These are phyloP conservation scores for Plectosphaerella plurivora DNA, from an alignment of 2,329 filamentous ascomycete species.

Conservation along the genomic window DNA sequence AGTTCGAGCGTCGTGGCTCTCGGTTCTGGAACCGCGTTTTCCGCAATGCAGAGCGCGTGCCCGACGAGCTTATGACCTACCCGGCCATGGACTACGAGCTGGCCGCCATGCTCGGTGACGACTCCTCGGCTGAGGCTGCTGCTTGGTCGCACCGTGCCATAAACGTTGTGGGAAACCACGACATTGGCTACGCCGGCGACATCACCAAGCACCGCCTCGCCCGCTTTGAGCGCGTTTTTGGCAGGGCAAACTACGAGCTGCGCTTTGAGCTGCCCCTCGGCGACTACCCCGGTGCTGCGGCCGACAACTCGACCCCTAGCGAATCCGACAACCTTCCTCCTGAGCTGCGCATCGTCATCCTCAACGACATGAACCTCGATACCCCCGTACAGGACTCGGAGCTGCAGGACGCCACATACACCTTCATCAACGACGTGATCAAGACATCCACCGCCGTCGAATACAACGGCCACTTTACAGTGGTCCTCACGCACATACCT, in stretches of 20 bases:
- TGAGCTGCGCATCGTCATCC: slow-evolving; percentile 74
- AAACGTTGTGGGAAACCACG: slow-evolving; percentile 91
- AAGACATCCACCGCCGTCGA: slow-evolving; percentile 56
- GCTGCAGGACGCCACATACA: slow-evolving; percentile 73
- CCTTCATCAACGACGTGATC: slow-evolving; percentile 69
- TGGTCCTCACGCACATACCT: slow-evolving; percentile 89
- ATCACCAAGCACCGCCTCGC: slow-evolving; percentile 69
- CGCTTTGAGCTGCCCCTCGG: slow-evolving; percentile 58
- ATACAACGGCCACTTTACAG: slow-evolving; percentile 63
- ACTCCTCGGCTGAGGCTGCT: slow-evolving; percentile 32
- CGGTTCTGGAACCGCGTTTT: slow-evolving; percentile 83
- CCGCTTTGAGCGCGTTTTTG: slow-evolving; percentile 81
- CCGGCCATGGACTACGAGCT: slow-evolving; percentile 46
- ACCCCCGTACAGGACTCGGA: slow-evolving; percentile 64
- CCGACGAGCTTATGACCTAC: slow-evolving; percentile 46
- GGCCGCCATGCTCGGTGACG: slow-evolving; percentile 41
- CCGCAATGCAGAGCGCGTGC: slow-evolving; percentile 59
- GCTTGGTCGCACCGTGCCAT: slow-evolving; percentile 76
- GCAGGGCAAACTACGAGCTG: slow-evolving; percentile 86
- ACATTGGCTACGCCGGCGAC: slow-evolving; percentile 94
- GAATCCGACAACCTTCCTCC: slow-evolving; percentile 50
- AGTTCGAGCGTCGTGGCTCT: slow-evolving; percentile 69
- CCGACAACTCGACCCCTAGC: slow-evolving; percentile 33
- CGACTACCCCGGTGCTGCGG: slow-evolving; percentile 16
- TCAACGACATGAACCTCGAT: slow-evolving; percentile 94